phyloP scores from a whole-genome alignment of 441 rosid genomes.

The Mallotus repandus region DNA sequence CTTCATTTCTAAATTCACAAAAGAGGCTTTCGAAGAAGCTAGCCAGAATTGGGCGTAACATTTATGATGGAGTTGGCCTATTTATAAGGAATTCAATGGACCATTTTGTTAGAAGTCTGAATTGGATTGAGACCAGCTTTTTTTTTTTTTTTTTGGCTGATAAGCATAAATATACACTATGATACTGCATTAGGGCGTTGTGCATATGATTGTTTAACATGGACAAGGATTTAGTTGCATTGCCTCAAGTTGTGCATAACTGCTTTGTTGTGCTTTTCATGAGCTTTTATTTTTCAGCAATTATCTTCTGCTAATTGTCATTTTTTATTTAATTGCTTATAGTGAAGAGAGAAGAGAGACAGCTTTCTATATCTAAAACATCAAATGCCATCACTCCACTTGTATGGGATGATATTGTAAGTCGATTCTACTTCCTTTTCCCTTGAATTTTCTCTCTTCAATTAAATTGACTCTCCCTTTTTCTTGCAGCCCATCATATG shows the following conservation, averaged over 20 bases:
- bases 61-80: too few relatives aligned
- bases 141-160: too few relatives aligned
- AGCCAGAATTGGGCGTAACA: too few relatives aligned
- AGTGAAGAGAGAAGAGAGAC: conserved; percentile 81
- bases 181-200: background rate
- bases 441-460: conserved; percentile 13
- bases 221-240: background rate
- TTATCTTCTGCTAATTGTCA: background rate
- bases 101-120: too few relatives aligned
- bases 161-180: too few relatives aligned
- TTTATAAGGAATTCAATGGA: too few relatives aligned
- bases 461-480: conserved; percentile 23
- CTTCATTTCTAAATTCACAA: too few relatives aligned
- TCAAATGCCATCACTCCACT: conserved; percentile 72
- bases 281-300: background rate
- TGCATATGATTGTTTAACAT: background rate
- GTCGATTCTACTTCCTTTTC: conserved; percentile 17
- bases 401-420: conserved; percentile 83
- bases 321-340: conserved; percentile 24
- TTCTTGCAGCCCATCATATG: conserved; percentile 75
- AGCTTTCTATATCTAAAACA: conserved; percentile 67
- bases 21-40: too few relatives aligned
- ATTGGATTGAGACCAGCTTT: too few relatives aligned
- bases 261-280: background rate
- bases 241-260: background rate